Evolutionary conservation across 352 stramenopile genomes (phyloP).

Genomic region (Phytophthora sp.): DNA sequence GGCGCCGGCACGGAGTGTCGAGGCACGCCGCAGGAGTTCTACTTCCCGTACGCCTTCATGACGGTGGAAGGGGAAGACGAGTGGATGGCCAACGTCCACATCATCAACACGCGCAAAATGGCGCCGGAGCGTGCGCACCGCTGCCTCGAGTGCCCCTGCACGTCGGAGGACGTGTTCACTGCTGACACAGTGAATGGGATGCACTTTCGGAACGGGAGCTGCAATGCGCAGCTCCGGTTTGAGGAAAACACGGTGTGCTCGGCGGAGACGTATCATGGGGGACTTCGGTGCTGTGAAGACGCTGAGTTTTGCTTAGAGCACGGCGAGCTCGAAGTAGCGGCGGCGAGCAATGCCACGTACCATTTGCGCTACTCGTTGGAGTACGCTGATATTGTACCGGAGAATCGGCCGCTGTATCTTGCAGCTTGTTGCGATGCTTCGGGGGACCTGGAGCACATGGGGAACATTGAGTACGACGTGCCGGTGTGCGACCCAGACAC

Average conservation of each 20-base stretch:
- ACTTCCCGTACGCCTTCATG: constrained; percentile 83
- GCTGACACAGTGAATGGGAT: constrained; percentile 59
- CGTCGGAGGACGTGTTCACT: constrained; percentile 64
- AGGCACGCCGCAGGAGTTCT: constrained; percentile 80
- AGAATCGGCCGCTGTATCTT: constrained; percentile 70
- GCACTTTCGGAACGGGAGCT: constrained; percentile 41
- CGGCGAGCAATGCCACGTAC: constrained; percentile 43
- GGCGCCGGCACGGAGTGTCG: constrained; percentile 80
- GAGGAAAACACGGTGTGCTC: constrained; percentile 81
- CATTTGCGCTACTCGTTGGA: constrained; percentile 83
- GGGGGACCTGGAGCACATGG: constrained; percentile 59
- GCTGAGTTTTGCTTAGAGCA: constrained; percentile 72
- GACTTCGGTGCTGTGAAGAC: constrained; percentile 80
- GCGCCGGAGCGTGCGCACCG: constrained; percentile 43
- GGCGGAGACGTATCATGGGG: constrained; percentile 65
- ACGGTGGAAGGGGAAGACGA: constrained; percentile 80
- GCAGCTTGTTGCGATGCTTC: constrained; percentile 77
- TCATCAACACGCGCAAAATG: constrained; percentile 84
- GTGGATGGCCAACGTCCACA: constrained; percentile 82
- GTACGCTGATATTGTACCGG: constrained; percentile 60
- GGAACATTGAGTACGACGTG: constrained; percentile 85
- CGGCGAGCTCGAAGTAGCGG: constrained; percentile 39
- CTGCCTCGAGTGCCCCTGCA: constrained; percentile 84
- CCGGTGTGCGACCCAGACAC: constrained; percentile 63
- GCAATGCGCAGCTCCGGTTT: constrained; percentile 66